Conservation (phyloP, 23 red algal species). For the Gracilaria domingensis region DNA sequence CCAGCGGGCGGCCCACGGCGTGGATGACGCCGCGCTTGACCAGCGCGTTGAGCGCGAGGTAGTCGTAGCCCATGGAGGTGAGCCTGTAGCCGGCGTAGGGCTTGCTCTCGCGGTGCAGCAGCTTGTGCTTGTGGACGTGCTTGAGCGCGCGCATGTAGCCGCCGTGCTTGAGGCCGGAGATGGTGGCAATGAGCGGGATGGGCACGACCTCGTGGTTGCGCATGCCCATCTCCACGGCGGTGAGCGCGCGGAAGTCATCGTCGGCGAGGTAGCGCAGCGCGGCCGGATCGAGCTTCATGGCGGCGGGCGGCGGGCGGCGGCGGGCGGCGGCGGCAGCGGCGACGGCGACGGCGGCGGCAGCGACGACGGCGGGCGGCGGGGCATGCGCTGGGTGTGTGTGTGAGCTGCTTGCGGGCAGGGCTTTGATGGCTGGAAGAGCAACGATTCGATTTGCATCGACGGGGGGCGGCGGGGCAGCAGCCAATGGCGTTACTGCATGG, state of each 20-base stretch:
- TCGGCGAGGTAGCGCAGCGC: slow-evolving; percentile 81
- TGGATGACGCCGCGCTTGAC: slow-evolving; percentile 74
- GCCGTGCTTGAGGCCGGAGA: slow-evolving; percentile 75
- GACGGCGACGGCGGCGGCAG: background rate
- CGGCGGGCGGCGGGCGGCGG: background rate
- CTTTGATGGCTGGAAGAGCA: too few species aligned
- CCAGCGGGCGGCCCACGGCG: slow-evolving; percentile 80
- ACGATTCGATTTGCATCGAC: too few species aligned
- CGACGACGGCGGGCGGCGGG: background rate
- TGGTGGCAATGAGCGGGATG: slow-evolving; percentile 75
- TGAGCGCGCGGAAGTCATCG: slow-evolving; percentile 90
- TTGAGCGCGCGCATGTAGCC: slow-evolving; percentile 63
- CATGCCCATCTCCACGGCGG: slow-evolving; percentile 99
- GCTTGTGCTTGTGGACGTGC: slow-evolving; percentile 85
- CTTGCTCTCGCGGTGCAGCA: slow-evolving; percentile 89
- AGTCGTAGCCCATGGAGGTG: slow-evolving; percentile 95
- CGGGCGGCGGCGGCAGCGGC: background rate
- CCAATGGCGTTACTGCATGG: too few species aligned
- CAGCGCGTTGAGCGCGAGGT: slow-evolving; percentile 91
- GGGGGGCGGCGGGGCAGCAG: too few species aligned
- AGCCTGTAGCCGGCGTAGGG: slow-evolving; percentile 93
- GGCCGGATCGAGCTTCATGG: slow-evolving; percentile 94
- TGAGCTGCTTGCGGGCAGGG: too few species aligned
- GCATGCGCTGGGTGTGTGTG: background rate
- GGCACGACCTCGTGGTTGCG: slow-evolving; percentile 98